phyloP scores from a whole-genome alignment of 768 basidiomycete species.

The Leccinum ochraceum region DNA sequence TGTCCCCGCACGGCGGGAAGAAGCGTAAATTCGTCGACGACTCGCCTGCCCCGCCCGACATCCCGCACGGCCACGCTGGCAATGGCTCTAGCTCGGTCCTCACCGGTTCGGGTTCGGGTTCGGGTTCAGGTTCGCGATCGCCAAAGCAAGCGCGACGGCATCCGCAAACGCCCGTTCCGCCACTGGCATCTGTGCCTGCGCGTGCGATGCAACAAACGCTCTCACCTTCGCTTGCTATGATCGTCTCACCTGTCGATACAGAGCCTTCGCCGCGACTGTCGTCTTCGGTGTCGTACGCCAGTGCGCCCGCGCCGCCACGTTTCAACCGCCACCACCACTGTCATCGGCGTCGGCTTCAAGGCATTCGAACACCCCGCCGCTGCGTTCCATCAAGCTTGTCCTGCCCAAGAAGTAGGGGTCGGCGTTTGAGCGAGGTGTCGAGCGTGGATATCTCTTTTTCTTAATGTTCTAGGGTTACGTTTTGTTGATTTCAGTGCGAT shows the following conservation, averaged over 20 bases:
- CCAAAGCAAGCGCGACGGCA: slow-evolving; percentile 37
- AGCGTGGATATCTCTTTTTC: not conserved
- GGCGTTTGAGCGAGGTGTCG: not conserved
- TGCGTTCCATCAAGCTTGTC: slow-evolving; percentile 33
- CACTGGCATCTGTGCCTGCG: slow-evolving; percentile 23
- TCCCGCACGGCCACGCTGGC: slow-evolving; percentile 12
- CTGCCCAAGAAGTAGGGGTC: slow-evolving; percentile 31
- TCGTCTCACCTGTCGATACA: slow-evolving; percentile 35
- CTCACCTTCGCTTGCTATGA: slow-evolving; percentile 37
- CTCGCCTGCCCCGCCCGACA: slow-evolving; percentile 29
- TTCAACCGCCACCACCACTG: slow-evolving; percentile 12
- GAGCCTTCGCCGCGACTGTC: slow-evolving; percentile 35
- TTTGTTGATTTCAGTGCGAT: not conserved
- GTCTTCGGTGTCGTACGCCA: slow-evolving; percentile 27
- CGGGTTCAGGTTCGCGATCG: slow-evolving; percentile 33
- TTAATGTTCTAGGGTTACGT: not conserved
- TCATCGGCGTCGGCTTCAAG: slow-evolving; percentile 3
- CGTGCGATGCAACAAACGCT: slow-evolving; percentile 37
- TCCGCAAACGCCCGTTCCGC: slow-evolving; percentile 35
- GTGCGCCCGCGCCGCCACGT: slow-evolving; percentile 12
- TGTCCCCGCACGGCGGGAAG: slow-evolving; percentile 34
- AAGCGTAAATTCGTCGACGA: slow-evolving; percentile 38
- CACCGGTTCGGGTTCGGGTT: slow-evolving; percentile 4
- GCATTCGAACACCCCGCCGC: slow-evolving; percentile 31
- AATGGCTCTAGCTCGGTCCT: slow-evolving; percentile 10